Evolutionary conservation across 768 basidiomycete species (phyloP).

Genomic region (Amanita rubescens): DNA sequence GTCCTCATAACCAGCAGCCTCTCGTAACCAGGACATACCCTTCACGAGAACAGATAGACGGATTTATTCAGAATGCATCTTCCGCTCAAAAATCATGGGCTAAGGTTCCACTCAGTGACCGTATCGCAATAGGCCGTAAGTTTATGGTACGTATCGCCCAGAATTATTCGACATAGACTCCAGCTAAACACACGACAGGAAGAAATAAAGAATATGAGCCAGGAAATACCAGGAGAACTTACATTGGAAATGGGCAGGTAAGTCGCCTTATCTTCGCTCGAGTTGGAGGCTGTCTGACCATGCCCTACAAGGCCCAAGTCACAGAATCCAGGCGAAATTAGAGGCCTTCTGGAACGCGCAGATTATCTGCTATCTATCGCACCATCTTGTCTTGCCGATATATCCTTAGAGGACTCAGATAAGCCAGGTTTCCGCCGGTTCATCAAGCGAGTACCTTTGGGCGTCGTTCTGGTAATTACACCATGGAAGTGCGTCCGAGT

Average conservation of each 20-base stretch:
- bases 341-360: slow-evolving; percentile 75
- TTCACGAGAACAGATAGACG: slow-evolving; percentile 49
- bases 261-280: slow-evolving; percentile 15
- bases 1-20: slow-evolving; percentile 70
- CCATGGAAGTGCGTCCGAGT: slow-evolving; percentile 85
- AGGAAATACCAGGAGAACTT: slow-evolving; percentile 68
- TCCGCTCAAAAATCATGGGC: slow-evolving; percentile 74
- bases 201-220: slow-evolving; percentile 40
- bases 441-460: slow-evolving; percentile 79
- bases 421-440: slow-evolving; percentile 78
- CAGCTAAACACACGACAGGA: slow-evolving; percentile 22
- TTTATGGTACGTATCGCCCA: slow-evolving; percentile 25
- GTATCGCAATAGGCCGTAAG: slow-evolving; percentile 54
- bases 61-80: slow-evolving; percentile 45
- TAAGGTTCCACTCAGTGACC: slow-evolving; percentile 61
- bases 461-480: slow-evolving; percentile 81
- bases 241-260: slow-evolving; percentile 91
- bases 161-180: background rate
- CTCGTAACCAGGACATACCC: slow-evolving; percentile 64
- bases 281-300: background rate
- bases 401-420: slow-evolving; percentile 68
- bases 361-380: slow-evolving; percentile 85
- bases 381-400: slow-evolving; percentile 60
- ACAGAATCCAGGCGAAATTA: slow-evolving; percentile 72
- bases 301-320: slow-evolving; percentile 56